Evolutionary conservation across 176 grass and related monocot species (phyloP).

Genomic region (Paspalum notatum): DNA sequence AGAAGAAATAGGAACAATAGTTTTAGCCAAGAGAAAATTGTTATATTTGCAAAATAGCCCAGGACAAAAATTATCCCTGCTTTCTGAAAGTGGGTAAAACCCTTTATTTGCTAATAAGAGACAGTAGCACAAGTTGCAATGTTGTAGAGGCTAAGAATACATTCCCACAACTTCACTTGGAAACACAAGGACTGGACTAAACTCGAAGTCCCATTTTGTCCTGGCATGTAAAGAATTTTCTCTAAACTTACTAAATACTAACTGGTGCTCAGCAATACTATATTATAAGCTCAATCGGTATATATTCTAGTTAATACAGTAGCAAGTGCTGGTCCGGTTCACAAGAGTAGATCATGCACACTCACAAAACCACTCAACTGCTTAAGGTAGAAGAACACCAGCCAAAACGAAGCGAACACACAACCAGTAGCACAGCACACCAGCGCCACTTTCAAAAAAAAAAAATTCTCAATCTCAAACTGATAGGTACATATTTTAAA

Average conservation of each 20-base stretch:
- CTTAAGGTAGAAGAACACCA: too few species aligned
- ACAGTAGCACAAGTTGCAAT: slow-evolving; percentile 1
- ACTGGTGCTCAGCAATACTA: not conserved
- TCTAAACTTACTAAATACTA: not conserved
- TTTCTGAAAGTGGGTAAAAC: slow-evolving; percentile 9
- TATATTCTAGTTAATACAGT: slow-evolving; percentile 1
- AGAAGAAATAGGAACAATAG: slow-evolving; percentile 26
- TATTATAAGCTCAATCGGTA: slow-evolving; percentile 7
- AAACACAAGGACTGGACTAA: not conserved
- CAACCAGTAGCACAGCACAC: too few species aligned
- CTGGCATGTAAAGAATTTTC: not conserved
- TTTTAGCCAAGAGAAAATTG: not conserved
- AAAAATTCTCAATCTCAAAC: too few species aligned
- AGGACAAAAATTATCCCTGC: slow-evolving; percentile 20
- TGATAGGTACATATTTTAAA: too few species aligned
- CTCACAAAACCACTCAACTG: too few species aligned
- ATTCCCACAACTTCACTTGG: not conserved
- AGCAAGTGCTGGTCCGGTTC: not conserved
- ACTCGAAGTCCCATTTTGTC: not conserved
- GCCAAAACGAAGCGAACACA: too few species aligned
- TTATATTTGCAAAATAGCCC: slow-evolving; percentile 19
- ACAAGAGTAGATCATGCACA: too few species aligned
- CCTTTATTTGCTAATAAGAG: not conserved
- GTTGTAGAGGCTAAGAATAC: not conserved
- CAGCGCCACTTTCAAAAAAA: too few species aligned